A percentile compares a stretch with the other conserved stretches of the same genome.
phyloP scores from a whole-genome alignment of 116 monocot genomes.

The Cymodocea nodosa region DNA sequence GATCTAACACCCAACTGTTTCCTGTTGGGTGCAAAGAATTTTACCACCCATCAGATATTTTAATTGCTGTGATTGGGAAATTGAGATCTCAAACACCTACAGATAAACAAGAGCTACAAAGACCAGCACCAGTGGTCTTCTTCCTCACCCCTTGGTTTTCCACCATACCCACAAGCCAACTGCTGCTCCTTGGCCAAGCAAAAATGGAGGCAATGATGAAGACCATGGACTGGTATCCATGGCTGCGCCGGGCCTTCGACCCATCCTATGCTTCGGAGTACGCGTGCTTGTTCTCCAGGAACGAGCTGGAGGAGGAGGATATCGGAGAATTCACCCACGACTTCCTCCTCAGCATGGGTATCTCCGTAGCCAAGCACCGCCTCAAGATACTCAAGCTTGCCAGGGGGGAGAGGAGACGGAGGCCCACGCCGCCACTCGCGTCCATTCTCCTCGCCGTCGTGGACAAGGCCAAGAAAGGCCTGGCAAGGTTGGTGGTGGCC shows the following conservation, averaged over 20 bases:
- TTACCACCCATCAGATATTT: too few species aligned
- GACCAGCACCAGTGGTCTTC: too few species aligned
- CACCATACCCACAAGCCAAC: too few species aligned
- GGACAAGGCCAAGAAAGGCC: constrained; percentile 3
- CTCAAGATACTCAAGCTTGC: constrained; percentile 87
- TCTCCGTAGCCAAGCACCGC: constrained; percentile 81
- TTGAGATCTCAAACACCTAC: too few species aligned
- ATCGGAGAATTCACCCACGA: constrained; percentile 62
- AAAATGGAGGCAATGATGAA: not conserved
- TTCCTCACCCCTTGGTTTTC: too few species aligned
- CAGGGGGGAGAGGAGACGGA: constrained; percentile 14
- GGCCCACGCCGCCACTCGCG: constrained; percentile 2
- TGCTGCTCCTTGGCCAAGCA: too few species aligned
- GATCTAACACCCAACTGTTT: too few species aligned
- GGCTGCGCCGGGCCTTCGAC: constrained; percentile 69
- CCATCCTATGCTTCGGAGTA: constrained; percentile 40
- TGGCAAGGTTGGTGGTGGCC: not conserved
- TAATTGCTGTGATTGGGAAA: too few species aligned
- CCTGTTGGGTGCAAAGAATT: too few species aligned
- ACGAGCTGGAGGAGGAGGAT: constrained; percentile 80
- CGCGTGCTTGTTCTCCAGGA: constrained; percentile 47
- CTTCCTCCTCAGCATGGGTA: constrained; percentile 84
- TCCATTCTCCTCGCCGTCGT: constrained; percentile 13
- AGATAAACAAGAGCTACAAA: too few species aligned
- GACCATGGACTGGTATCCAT: constrained; percentile 72